Evolutionary conservation across 805 yeast species (phyloP), one percentile per base, ranked within the genome.

Genomic region (Lipomyces japonicus): DNA sequence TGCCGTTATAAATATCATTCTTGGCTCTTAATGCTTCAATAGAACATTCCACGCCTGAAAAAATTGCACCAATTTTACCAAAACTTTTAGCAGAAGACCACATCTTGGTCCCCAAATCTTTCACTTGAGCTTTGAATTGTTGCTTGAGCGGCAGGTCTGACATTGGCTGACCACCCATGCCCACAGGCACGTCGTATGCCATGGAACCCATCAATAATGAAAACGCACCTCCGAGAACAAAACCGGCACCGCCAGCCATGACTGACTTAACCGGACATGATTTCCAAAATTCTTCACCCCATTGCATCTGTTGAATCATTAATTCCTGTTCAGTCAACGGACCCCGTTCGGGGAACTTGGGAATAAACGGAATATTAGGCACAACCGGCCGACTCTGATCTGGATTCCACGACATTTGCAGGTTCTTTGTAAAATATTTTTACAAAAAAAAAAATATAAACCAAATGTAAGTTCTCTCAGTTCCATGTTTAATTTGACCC

Each of bases 211-310:
- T 93, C 72, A 91, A 89, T 42, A 93, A 71, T 55, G 97, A 97
- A 68, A 91, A 89, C 51, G 90, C 85, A 54, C 97, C 97, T 70
- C 97, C 97, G 32, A 91, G 79, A 34, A 83, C 90, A 69, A 87
- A 91, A 21, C 97, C 97, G 12, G 95, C 82, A 19, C 83, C 96
- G 54, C 96, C 97, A 25, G 96, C 84, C 75, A 90, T 81, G 22
- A 76, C 82, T 0, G 96, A 80, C 66, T 93, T 91, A 18, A 97
- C 97, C 0, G 97, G 96, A 71, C 98, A 91, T 4, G 96, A 86
- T 57, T 84, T 48, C 53, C 53, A 52, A 32, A 52, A 40, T 19
- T 45, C 53, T 32, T 48, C 56, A 26, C 56, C 56, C 18, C 16
- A 21, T 22, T 44, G 46, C 56, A 52, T 52, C 24, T 51, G 52